phyloP scores from a whole-genome alignment of 495 filamentous ascomycete genomes.

The Penicillium ucsense region DNA sequence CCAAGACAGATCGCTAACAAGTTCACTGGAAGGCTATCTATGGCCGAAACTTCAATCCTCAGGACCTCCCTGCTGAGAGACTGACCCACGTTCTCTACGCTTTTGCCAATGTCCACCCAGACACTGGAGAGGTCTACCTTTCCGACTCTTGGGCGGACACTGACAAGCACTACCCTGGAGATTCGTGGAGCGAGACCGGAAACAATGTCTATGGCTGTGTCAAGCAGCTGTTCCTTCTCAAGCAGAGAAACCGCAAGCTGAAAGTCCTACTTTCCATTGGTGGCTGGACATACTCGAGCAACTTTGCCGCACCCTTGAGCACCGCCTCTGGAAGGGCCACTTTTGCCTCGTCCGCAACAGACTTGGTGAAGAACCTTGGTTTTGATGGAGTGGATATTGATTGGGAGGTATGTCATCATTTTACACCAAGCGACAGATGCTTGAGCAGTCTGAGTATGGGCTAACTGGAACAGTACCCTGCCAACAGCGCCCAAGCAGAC shows the following conservation, averaged over 20 bases:
- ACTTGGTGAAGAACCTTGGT: slow-evolving; percentile 56
- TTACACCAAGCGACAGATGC: no score
- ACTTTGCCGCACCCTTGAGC: slow-evolving; percentile 58
- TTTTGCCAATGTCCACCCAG: slow-evolving; percentile 59
- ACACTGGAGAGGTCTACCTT: slow-evolving; percentile 62
- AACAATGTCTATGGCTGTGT: slow-evolving; percentile 80
- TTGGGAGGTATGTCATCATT: slow-evolving; percentile 40
- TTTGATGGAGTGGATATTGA: slow-evolving; percentile 55
- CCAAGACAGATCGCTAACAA: no score
- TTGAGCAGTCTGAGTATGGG: neutral
- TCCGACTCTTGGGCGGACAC: slow-evolving; percentile 69
- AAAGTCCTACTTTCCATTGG: slow-evolving; percentile 60
- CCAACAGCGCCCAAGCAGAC: slow-evolving; percentile 38
- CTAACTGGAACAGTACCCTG: slow-evolving; percentile 20
- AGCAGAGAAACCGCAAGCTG: slow-evolving; percentile 66
- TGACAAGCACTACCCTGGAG: slow-evolving; percentile 70
- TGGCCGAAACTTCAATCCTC: slow-evolving; percentile 59
- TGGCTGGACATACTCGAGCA: slow-evolving; percentile 69
- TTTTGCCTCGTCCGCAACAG: slow-evolving; percentile 61
- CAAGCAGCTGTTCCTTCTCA: slow-evolving; percentile 78
- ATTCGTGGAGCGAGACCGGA: slow-evolving; percentile 60
- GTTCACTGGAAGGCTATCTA: slow-evolving; percentile 52
- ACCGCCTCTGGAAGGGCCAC: slow-evolving; percentile 43
- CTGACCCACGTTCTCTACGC: slow-evolving; percentile 84
- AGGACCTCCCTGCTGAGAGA: slow-evolving; percentile 62